Evolutionary conservation across 768 basidiomycete species (phyloP).

Genomic region (Phlegmacium glaucopus): DNA sequence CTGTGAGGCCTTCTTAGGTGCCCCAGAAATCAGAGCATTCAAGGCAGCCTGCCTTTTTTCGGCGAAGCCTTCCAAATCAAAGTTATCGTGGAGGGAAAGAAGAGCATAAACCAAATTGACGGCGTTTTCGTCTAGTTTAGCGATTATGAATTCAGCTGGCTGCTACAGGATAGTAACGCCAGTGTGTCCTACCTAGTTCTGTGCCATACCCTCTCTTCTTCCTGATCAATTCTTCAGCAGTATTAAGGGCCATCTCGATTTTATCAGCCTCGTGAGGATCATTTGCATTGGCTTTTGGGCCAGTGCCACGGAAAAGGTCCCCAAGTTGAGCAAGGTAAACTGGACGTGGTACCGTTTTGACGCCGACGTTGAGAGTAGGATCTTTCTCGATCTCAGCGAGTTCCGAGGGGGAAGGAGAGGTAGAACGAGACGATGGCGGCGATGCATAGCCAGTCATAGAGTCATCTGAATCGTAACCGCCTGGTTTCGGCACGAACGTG

Average conservation of each 20-base stretch:
- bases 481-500: constrained; percentile 16
- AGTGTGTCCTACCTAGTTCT: constrained; percentile 68
- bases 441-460: constrained; percentile 83
- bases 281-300: constrained; percentile 40
- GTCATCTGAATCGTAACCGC: constrained; percentile 73
- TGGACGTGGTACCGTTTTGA: constrained; percentile 71
- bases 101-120: constrained; percentile 75
- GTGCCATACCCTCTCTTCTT: constrained; percentile 82
- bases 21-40: constrained; percentile 76
- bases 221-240: constrained; percentile 81
- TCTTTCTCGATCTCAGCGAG: constrained; percentile 84
- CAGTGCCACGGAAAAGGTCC: constrained; percentile 64
- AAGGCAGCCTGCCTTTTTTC: constrained; percentile 71
- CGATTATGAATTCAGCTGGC: background rate
- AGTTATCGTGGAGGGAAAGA: constrained; percentile 77
- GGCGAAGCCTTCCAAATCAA: constrained; percentile 77
- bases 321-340: constrained; percentile 89
- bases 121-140: constrained; percentile 77
- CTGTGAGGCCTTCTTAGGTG: constrained; percentile 78
- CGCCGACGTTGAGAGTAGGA: constrained; percentile 70
- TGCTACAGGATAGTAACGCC: background rate
- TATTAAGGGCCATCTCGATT: constrained; percentile 75
- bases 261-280: constrained; percentile 68
- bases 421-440: constrained; percentile 52
- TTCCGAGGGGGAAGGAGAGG: constrained; percentile 79